Evolutionary conservation across 805 yeast species (phyloP).

Genomic region (Kodamaea restingae): DNA sequence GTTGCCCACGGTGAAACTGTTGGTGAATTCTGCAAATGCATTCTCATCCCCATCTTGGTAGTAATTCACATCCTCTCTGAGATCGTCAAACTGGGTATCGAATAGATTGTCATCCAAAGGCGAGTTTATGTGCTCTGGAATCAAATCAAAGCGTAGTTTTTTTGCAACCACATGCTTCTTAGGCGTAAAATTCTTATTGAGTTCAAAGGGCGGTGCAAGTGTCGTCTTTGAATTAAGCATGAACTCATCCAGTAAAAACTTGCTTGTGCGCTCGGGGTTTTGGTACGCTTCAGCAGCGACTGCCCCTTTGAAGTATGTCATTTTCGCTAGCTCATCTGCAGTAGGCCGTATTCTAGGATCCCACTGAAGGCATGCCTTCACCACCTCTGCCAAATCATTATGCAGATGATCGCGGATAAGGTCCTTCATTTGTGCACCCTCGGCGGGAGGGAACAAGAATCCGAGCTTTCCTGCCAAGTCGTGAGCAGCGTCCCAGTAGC

Average conservation of each 20-base stretch:
- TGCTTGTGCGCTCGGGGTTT: slow-evolving; percentile 1
- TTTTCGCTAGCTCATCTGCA: slow-evolving; percentile 43
- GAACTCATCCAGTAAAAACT: neutral
- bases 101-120: slow-evolving; percentile 6
- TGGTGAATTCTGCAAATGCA: neutral
- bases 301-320: slow-evolving; percentile 54
- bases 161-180: neutral
- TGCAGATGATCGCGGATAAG: slow-evolving; percentile 44
- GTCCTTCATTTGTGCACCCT: slow-evolving; percentile 46
- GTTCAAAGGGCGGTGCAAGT: neutral
- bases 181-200: neutral
- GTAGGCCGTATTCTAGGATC: slow-evolving; percentile 65
- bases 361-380: slow-evolving; percentile 63
- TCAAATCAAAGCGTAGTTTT: neutral
- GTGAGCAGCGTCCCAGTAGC: slow-evolving; percentile 66
- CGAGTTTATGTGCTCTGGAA: neutral
- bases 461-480: slow-evolving; percentile 51
- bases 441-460: slow-evolving; percentile 50
- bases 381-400: slow-evolving; percentile 39
- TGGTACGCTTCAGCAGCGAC: neutral
- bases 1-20: neutral
- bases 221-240: neutral
- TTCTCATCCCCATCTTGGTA: slow-evolving; percentile 9
- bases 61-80: slow-evolving; percentile 1
- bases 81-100: neutral